phyloP scores from a whole-genome alignment of 352 stramenopile species.

The Aphanomyces astaci region DNA sequence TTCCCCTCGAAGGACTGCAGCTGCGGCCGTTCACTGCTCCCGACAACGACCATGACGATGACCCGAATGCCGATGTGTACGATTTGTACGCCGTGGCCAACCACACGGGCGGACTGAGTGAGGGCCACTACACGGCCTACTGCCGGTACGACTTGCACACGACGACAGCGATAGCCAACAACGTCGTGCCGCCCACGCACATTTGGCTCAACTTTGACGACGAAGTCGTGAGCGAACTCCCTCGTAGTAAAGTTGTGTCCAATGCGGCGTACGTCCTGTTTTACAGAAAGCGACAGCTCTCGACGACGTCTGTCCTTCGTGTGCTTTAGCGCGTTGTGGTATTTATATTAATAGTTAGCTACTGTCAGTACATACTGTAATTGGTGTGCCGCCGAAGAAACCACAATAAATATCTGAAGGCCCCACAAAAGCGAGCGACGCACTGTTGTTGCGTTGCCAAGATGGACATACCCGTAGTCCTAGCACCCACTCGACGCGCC shows the following conservation, averaged over 20 bases:
- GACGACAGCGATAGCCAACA: conserved; percentile 49
- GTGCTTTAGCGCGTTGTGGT: too few species aligned
- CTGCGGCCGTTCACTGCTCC: conserved; percentile 67
- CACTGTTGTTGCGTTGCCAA: too few species aligned
- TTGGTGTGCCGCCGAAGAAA: too few species aligned
- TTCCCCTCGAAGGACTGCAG: conserved; percentile 66
- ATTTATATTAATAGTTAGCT: too few species aligned
- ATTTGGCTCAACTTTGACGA: conserved; percentile 81
- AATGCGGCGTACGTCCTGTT: conserved; percentile 88
- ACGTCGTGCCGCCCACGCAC: conserved; percentile 42
- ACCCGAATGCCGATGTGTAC: conserved; percentile 49
- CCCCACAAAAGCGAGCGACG: too few species aligned
- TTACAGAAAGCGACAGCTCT: conserved; percentile 79
- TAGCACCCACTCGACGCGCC: too few species aligned
- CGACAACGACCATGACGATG: conserved; percentile 24
- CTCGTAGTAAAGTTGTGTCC: conserved; percentile 58
- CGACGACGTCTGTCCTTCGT: conserved; percentile 20
- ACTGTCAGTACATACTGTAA: too few species aligned
- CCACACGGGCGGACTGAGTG: conserved; percentile 91
- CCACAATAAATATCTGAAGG: too few species aligned
- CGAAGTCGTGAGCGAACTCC: conserved; percentile 70
- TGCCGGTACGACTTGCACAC: conserved; percentile 52
- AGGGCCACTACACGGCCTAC: conserved; percentile 92
- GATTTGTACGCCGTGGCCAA: conserved; percentile 97
- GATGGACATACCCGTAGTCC: too few species aligned